A percentile compares a stretch with the other conserved stretches of the same genome.
These are phyloP conservation scores for Starmerella riodocensis DNA, from an alignment of 805 yeast species.

Conservation along the genomic window DNA sequence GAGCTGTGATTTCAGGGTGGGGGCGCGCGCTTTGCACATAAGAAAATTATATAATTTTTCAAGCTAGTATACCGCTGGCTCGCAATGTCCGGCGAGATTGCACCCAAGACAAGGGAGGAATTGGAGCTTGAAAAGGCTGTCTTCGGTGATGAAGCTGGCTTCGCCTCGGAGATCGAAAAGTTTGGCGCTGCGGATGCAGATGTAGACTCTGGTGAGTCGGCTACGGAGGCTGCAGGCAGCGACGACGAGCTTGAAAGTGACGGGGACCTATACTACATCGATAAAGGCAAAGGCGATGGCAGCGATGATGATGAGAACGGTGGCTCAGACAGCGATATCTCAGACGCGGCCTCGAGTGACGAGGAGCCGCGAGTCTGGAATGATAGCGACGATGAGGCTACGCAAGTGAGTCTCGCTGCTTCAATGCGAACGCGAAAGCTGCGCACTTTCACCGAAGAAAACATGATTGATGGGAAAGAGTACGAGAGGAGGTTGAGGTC, in stretches of 20 bases:
- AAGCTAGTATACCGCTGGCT: background rate
- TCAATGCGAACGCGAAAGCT: constrained; percentile 58
- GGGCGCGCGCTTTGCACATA: no score
- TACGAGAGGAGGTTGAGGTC: constrained; percentile 53
- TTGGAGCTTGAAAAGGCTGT: constrained; percentile 64
- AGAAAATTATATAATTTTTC: constrained; percentile 11
- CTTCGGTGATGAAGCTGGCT: constrained; percentile 75
- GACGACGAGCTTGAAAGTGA: constrained; percentile 23
- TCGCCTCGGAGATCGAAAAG: constrained; percentile 48
- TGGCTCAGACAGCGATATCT: constrained; percentile 21
- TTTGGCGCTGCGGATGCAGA: constrained; percentile 42
- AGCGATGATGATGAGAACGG: constrained; percentile 28
- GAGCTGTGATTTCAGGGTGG: no score
- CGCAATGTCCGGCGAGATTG: background rate
- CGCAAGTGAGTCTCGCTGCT: constrained; percentile 45
- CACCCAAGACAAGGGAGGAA: constrained; percentile 71
- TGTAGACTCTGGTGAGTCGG: constrained; percentile 27
- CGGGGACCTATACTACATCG: constrained; percentile 43
- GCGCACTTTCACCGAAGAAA: constrained; percentile 46
- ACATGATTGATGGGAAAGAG: constrained; percentile 41
- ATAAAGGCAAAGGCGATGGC: constrained; percentile 30
- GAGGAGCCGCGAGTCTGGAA: constrained; percentile 42
- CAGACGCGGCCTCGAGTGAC: constrained; percentile 26
- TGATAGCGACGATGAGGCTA: constrained; percentile 80
- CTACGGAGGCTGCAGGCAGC: constrained; percentile 25